phyloP scores from a whole-genome alignment of 2,329 filamentous ascomycete genomes.

The Biscogniauxia mediterranea region DNA sequence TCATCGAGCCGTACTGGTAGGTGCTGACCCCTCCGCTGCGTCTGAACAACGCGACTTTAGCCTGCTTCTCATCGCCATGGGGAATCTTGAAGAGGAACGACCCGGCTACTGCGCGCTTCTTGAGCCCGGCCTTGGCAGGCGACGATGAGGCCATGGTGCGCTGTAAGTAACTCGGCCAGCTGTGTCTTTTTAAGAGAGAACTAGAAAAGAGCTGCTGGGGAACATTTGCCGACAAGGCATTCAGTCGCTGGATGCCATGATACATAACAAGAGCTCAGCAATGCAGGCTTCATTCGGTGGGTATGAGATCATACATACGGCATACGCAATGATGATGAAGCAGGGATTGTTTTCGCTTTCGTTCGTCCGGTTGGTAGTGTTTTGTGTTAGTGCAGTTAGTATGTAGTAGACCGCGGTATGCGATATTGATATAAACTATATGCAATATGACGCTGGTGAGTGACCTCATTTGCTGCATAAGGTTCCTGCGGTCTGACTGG shows the following conservation, averaged over 20 bases:
- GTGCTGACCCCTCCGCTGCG: slow-evolving; percentile 58
- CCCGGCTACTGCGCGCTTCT: slow-evolving; percentile 44
- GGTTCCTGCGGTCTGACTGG: too few species aligned
- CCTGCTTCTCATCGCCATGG: slow-evolving; percentile 32
- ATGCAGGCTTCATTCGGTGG: too few species aligned
- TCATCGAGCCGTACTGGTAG: slow-evolving; percentile 47
- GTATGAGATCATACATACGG: too few species aligned
- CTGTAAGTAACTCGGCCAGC: not conserved
- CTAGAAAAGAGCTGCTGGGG: not conserved
- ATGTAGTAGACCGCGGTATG: too few species aligned
- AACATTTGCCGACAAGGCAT: not conserved
- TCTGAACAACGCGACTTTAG: slow-evolving; percentile 59
- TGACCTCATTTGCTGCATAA: too few species aligned
- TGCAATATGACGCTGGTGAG: too few species aligned
- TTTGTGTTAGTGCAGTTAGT: too few species aligned
- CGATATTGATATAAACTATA: too few species aligned
- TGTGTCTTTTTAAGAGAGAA: not conserved
- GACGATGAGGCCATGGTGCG: not conserved
- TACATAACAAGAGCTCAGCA: not conserved
- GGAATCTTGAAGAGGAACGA: slow-evolving; percentile 51
- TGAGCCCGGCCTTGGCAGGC: slow-evolving; percentile 10
- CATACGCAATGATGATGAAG: too few species aligned
- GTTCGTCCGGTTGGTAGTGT: too few species aligned
- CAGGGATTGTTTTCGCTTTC: too few species aligned
- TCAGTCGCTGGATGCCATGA: not conserved